Evolutionary conservation across 2,329 filamentous ascomycete species (phyloP), one percentile per base, ranked within the genome.

Genomic region (Pseudogymnoascus sp.): DNA sequence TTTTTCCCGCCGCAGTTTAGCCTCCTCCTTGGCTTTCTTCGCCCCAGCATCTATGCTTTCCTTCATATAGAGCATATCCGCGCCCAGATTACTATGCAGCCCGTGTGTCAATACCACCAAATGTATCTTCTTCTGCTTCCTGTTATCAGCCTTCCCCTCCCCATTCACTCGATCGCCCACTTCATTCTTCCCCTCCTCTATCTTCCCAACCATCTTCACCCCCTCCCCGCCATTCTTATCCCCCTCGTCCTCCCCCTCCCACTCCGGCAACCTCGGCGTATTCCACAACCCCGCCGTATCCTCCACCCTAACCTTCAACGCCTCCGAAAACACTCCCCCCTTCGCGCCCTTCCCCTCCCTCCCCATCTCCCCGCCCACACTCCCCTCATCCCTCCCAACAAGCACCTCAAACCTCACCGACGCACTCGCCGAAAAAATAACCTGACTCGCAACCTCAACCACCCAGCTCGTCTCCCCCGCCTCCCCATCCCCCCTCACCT

Each of bases 21-120:
- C 85, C 74, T 90, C 87, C 60, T 85, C 78, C 69, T 87, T 87
- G 29, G 90, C 88, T 72, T 93, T 86, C 69, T 80, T 87, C 3
- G 88, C 88, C 2, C 90, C 87, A 29, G 86, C 86, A 76, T 99
- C 95, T 66, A 99, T 97, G 75, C 91, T 96, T 76, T 99, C 95
- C 73, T 99, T 99, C 74, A 99, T 78, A 73, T 90, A 99, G 19
- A 99, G 80, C 95, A 99, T 96, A 74, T 99, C 95, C 21, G 92
- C 90, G 4, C 95, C 91, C 11, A 97, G 81, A 74, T 99, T 99
- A 76, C 93, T 96, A 75, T 99, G 95, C 67, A 99, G 76, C 0
- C 95, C 95, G 77, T 99, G 95, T 0, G 95, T 97, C 60, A 99
- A 77, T 35, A 99, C 81, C 24, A 99, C 95, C 44, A 99, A 79